Conservation (phyloP, 148 eudicot genomes). For the Bassia scoparia region DNA sequence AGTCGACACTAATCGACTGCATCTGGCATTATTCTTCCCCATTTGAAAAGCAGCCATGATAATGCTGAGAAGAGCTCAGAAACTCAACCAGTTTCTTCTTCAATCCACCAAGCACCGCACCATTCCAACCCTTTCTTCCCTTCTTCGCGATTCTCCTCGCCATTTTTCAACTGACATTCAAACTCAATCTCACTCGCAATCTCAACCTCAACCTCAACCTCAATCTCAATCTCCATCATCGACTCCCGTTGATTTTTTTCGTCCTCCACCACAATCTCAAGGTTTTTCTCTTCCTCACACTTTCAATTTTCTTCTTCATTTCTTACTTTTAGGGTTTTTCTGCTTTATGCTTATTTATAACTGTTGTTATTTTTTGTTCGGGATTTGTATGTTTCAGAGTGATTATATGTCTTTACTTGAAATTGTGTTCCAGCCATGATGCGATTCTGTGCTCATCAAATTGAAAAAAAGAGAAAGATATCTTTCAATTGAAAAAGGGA, state of each 20-base stretch:
- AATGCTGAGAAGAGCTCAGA: constrained; percentile 30
- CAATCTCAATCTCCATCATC: neutral
- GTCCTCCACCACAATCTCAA: constrained; percentile 14
- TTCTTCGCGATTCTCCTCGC: constrained; percentile 17
- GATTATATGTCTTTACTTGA: no score
- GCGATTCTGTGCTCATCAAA: no score
- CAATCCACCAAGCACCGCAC: constrained; percentile 16
- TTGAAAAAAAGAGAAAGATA: no score
- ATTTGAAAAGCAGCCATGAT: constrained; percentile 20
- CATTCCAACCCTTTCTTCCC: neutral
- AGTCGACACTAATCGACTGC: no score
- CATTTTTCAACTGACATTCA: constrained; percentile 37
- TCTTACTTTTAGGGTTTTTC: constrained; percentile 7
- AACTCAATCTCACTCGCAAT: constrained; percentile 33
- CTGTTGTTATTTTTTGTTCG: no score
- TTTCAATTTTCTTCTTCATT: neutral
- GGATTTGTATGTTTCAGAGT: no score
- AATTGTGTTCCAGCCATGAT: no score
- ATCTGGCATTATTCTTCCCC: no score
- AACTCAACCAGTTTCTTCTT: constrained; percentile 22
- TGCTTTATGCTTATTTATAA: no score
- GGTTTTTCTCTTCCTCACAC: constrained; percentile 1
- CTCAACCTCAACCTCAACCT: constrained; percentile 15
- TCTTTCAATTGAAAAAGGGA: no score
- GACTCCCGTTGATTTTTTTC: constrained; percentile 18